Base-by-base conservation (phyloP, 108 stramenopile genomes). In the Aureococcus anophagefferens region DNA sequence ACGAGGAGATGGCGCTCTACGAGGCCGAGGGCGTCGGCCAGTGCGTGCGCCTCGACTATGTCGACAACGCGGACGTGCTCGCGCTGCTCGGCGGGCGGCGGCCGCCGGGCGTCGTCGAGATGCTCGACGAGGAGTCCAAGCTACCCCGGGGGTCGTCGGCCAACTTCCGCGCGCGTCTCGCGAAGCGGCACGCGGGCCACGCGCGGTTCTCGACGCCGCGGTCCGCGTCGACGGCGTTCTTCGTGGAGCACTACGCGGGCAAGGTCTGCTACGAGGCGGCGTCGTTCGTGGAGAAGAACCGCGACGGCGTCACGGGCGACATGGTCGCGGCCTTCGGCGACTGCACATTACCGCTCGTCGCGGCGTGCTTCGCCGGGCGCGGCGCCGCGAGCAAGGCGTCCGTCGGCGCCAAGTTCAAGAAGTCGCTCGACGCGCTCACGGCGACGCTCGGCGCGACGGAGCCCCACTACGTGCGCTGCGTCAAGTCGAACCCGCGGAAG, bases 41-140 rank as follows among this genome's bases (percentile, higher is more conserved):
- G 15, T 94, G 94, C 91, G 77, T 77, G 28, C 91, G 92, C 66
- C 91, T 94, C 37, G 34, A 67, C 13, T 75, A 69, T 21, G 68
- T 68, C 33, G 37, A 65, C 65, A 73, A 73, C 72, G 30, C 66
- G 74, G 88, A 93, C 70, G 85, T 91, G 33, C 73, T 95, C 33
- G 91, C 90, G 71, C 72, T 93, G 65, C 91, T 95, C n/a, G n/a
- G n/a, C 63, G 92, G 91, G n/a, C n/a, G n/a, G 71, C 88, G 88
- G 66, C 32, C 35, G 28, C 21, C 29, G 0, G 73, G 73, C 13
- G 32, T 74, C 14, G 32, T 74, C 0, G 63, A 77, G 32, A 74
- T 85, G 21, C 45, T 83, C 14, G 85, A 85, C 63, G 85, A 85
- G 66, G 79, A 84, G 74, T 82, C 81, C 65, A 64, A 76, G 32